These are phyloP conservation scores for Corymbia citriodora DNA, from an alignment of 441 rosid genomes.

Conservation along the genomic window DNA sequence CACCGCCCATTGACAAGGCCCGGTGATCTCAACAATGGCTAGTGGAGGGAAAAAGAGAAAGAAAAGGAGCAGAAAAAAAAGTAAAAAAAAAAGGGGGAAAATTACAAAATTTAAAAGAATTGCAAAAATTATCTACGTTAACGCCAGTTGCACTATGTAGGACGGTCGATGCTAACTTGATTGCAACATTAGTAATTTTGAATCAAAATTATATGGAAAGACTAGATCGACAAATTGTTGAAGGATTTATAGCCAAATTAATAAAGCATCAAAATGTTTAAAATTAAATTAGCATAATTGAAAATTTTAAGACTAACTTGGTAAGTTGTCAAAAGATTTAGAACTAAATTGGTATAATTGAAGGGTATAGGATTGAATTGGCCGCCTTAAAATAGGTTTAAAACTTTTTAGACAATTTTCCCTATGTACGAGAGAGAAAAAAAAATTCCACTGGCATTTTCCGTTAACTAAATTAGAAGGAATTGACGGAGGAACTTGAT, in stretches of 20 bases:
- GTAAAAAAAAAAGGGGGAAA: too few species aligned
- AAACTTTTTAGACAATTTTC: too few species aligned
- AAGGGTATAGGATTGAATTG: fast-evolving
- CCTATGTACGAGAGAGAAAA: background rate
- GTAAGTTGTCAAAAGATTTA: fast-evolving
- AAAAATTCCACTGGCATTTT: background rate
- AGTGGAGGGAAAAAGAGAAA: too few species aligned
- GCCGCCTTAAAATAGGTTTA: fast-evolving
- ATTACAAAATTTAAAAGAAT: too few species aligned
- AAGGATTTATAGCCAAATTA: fast-evolving
- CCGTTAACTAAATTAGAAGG: fast-evolving
- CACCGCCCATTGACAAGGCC: too few species aligned
- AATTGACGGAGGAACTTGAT: background rate
- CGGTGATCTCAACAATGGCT: too few species aligned
- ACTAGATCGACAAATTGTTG: fast-evolving
- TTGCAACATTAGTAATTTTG: fast-evolving
- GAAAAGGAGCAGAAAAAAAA: too few species aligned
- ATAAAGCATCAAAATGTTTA: fast-evolving
- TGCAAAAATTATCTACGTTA: background rate
- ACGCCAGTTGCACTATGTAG: fast-evolving
- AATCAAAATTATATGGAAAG: fast-evolving
- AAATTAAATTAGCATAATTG: fast-evolving
- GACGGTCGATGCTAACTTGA: too few species aligned
- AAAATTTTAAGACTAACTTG: too few species aligned
- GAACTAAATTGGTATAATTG: fast-evolving